Percentiles rank a stretch among this genome's conserved stretches.
Conservation (phyloP, 2,329 filamentous ascomycete species). For the Ascochyta viciae-villosae region DNA sequence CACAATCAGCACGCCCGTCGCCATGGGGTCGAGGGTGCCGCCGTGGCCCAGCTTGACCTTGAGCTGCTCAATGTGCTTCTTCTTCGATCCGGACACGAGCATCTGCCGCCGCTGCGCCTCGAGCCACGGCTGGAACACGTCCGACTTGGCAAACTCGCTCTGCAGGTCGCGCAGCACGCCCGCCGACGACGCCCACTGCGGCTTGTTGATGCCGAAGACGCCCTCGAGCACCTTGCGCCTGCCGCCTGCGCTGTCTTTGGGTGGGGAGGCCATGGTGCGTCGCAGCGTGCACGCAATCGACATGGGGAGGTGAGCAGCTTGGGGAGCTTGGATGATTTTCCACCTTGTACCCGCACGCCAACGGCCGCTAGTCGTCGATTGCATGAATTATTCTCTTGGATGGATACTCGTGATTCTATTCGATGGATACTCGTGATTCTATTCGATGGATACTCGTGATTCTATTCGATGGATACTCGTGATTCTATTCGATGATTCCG, state of each 20-base stretch:
- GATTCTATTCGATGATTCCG: too few species aligned
- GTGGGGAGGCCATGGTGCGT: constrained; percentile 36
- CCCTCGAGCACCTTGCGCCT: constrained; percentile 64
- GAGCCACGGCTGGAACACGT: constrained; percentile 80
- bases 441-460: constrained; percentile 4
- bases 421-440: background rate
- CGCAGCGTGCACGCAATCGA: constrained; percentile 23
- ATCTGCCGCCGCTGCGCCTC: constrained; percentile 64
- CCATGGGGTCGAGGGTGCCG: constrained; percentile 91
- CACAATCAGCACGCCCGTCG: constrained; percentile 89
- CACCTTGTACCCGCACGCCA: background rate
- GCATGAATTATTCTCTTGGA: constrained; percentile 7
- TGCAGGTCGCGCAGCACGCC: constrained; percentile 91
- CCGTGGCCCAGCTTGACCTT: constrained; percentile 96
- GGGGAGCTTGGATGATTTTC: constrained; percentile 6
- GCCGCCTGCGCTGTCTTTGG: constrained; percentile 24
- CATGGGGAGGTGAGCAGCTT: constrained; percentile 24
- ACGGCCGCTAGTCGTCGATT: constrained; percentile 25
- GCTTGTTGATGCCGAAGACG: constrained; percentile 85
- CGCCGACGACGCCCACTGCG: constrained; percentile 82
- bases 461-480: background rate
- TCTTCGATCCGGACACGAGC: constrained; percentile 64
- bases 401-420: constrained; percentile 7
- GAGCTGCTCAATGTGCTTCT: constrained; percentile 57
- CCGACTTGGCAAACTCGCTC: constrained; percentile 80